phyloP scores from a whole-genome alignment of 371 early-diverging fungal species.

The Mycotypha africana region DNA sequence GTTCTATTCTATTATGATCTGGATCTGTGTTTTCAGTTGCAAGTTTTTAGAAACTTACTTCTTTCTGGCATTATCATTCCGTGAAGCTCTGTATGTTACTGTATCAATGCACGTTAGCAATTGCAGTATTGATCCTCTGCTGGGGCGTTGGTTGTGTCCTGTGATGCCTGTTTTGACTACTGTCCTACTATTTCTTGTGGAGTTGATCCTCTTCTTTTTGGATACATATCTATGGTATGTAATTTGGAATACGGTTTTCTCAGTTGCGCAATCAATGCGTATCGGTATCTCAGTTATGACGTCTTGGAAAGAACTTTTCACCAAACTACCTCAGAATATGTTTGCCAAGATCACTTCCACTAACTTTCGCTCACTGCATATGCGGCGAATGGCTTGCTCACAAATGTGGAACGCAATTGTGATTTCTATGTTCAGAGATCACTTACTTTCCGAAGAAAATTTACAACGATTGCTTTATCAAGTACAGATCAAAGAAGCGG shows the following conservation, averaged over 20 bases:
- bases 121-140: slow-evolving; percentile 47
- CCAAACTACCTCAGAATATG: slow-evolving; percentile 73
- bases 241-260: slow-evolving; percentile 78
- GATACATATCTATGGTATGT: slow-evolving; percentile 93
- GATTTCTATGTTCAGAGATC: slow-evolving; percentile 84
- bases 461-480: slow-evolving; percentile 75
- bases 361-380: slow-evolving; percentile 59
- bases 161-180: slow-evolving; percentile 65
- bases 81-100: slow-evolving; percentile 67
- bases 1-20: slow-evolving; percentile 65
- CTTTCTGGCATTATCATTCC: slow-evolving; percentile 75
- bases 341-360: slow-evolving; percentile 67
- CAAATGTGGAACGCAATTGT: slow-evolving; percentile 89
- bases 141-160: slow-evolving; percentile 49
- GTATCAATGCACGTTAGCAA: slow-evolving; percentile 42
- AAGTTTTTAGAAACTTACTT: slow-evolving; percentile 83
- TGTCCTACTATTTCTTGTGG: slow-evolving; percentile 67
- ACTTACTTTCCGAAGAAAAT: slow-evolving; percentile 71
- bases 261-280: slow-evolving; percentile 72
- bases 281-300: slow-evolving; percentile 82
- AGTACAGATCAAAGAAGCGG: slow-evolving; percentile 42
- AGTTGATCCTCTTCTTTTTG: slow-evolving; percentile 77
- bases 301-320: slow-evolving; percentile 80
- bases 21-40: slow-evolving; percentile 71
- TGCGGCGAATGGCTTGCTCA: slow-evolving; percentile 74